Percentiles rank a stretch among this genome's conserved stretches.
Conservation (phyloP, 257 asterid species). For the Solanum medicagineum region DNA sequence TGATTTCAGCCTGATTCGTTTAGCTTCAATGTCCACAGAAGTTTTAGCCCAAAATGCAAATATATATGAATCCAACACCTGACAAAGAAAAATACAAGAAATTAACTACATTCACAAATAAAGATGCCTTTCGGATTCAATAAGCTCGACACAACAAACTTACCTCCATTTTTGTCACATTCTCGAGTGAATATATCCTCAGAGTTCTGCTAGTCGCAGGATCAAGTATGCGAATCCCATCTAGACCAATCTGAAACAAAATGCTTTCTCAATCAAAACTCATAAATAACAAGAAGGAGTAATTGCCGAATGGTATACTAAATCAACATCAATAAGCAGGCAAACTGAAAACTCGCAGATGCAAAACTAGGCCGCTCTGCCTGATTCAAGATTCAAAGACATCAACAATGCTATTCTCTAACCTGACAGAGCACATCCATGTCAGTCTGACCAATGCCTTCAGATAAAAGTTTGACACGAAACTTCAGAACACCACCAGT, state of each 20-base stretch:
- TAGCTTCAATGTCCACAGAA: slow-evolving; percentile 55
- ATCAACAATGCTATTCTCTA: background rate
- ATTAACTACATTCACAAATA: background rate
- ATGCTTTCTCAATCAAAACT: background rate
- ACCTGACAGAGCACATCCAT: slow-evolving; percentile 93
- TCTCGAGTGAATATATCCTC: slow-evolving; percentile 58
- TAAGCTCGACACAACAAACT: slow-evolving; percentile 1
- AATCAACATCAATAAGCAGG: background rate
- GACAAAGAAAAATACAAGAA: background rate
- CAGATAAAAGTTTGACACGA: slow-evolving; percentile 66
- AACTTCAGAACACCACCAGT: slow-evolving; percentile 57
- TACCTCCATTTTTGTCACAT: slow-evolving; percentile 69
- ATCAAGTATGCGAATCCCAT: slow-evolving; percentile 72
- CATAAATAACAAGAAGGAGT: background rate
- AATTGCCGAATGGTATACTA: background rate
- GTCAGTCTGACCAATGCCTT: slow-evolving; percentile 63
- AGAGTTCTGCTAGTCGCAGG: slow-evolving; percentile 51
- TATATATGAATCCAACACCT: slow-evolving; percentile 75
- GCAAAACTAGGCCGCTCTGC: background rate
- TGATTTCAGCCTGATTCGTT: slow-evolving; percentile 70
- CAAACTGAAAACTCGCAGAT: background rate
- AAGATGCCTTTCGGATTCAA: background rate
- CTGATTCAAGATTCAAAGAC: background rate
- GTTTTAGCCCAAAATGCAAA: slow-evolving; percentile 87
- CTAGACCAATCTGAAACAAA: slow-evolving; percentile 62